Percentiles rank a stretch among this genome's conserved stretches.
Conservation (phyloP, 2,329 filamentous ascomycete species). For the Cytospora mali region DNA sequence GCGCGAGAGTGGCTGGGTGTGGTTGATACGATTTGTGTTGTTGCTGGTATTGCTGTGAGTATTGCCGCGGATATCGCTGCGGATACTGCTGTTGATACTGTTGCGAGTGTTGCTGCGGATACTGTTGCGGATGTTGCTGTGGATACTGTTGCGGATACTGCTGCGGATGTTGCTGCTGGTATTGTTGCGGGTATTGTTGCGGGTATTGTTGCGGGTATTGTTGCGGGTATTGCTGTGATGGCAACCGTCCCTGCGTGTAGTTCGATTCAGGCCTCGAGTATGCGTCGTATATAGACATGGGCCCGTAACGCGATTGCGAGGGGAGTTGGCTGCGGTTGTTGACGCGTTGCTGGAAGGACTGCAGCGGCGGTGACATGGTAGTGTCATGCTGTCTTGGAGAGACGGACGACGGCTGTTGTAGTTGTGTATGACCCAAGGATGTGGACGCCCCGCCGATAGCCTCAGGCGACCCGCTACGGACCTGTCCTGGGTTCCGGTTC, state of each 20-base stretch:
- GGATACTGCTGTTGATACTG: constrained; percentile 8
- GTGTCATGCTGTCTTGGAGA: constrained; percentile 7
- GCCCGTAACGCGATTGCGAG: constrained; percentile 14
- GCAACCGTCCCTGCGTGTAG: background rate
- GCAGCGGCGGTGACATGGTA: constrained; percentile 6
- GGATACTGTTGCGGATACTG: background rate
- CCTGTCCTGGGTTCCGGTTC: constrained; percentile 23
- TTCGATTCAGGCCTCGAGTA: constrained; percentile 18
- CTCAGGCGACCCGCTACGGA: constrained; percentile 27
- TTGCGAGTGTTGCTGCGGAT: background rate
- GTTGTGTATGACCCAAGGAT: background rate
- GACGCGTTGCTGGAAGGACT: constrained; percentile 24
- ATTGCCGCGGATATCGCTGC: constrained; percentile 1
- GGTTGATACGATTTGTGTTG: constrained; percentile 5
- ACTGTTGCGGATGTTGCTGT: background rate
- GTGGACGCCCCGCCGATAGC: background rate
- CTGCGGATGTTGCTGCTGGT: constrained; percentile 2
- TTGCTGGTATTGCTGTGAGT: constrained; percentile 5
- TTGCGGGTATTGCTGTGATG: constrained; percentile 8
- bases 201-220: background rate
- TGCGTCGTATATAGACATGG: constrained; percentile 5
- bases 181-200: constrained; percentile 1
- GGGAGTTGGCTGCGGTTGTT: constrained; percentile 20
- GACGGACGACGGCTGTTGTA: constrained; percentile 10
- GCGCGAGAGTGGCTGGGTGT: constrained; percentile 16